Base-by-base conservation (phyloP, 2,329 filamentous ascomycete species). In the Alternaria incomplexa region DNA sequence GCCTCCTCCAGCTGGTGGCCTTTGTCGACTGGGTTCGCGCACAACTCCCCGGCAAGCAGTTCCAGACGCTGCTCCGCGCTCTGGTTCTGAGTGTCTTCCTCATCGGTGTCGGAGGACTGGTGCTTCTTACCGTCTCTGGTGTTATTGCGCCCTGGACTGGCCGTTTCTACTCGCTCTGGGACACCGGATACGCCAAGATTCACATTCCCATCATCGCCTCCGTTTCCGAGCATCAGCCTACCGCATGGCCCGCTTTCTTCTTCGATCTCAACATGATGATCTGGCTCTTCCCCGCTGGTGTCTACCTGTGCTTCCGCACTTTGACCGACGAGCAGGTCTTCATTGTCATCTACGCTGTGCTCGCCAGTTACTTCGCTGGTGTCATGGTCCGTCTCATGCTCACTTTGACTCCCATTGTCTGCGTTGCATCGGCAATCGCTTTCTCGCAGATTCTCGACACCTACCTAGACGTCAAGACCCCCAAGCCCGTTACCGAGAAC, bases 341-440 rank as follows among this genome's bases (percentile, higher is more conserved):
- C 77, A 88, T 99, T 73, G 91, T 99, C 74, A 96, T 98, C 71
- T 99, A 99, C 79, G 90, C 94, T n/a, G 89, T 99, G 48, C 91
- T 98, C 68, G 93, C 93, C 69, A 97, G 93, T 82, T 99, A 99
- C 85, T 99, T 99, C 76, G 93, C 96, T 23, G 96, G 96, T 79
- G 96, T 99, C 83, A 99, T 99, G 96, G 96, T 99, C 65, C 93
- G 96, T 83, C 85, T 99, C 75, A 99, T 99, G 96, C 88, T 99
- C 66, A 99, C 96, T 0, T 84, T 99, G 71, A 99, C 96, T 2
- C 96, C 96, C 2, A 91, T 99, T 69, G 96, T 99, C 54, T 99
- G 96, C 81, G 93, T 97, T 70, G 91, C 96, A 45, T 93, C 95
- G 58, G 96, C 95, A 47, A 89, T 99, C 74, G 93, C 93, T 15